Evolutionary conservation across 2,329 filamentous ascomycete genomes (phyloP).

Genomic region (Colletotrichum sp.): DNA sequence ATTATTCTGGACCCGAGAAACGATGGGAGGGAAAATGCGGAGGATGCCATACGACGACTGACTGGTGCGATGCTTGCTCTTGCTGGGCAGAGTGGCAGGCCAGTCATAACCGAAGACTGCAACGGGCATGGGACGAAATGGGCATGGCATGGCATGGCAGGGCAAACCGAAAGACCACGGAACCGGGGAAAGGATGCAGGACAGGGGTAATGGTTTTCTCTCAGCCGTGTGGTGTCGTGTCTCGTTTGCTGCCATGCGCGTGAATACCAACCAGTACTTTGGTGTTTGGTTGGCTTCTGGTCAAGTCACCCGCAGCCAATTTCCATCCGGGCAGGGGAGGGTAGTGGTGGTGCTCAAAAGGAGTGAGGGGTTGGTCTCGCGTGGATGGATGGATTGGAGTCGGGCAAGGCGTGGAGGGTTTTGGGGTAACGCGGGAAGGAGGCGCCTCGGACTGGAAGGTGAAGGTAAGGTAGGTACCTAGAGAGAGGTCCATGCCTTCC

Average conservation of each 20-base stretch:
- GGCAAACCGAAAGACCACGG: neutral
- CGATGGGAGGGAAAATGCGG: conserved; percentile 3
- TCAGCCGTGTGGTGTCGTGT: neutral
- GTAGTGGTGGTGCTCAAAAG: neutral
- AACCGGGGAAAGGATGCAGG: neutral
- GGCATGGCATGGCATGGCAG: conserved; percentile 15
- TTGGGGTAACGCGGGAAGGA: neutral
- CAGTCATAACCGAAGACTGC: conserved; percentile 9
- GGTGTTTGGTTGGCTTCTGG: neutral
- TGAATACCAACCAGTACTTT: neutral
- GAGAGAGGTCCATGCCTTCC: too few species aligned
- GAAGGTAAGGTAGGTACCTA: neutral
- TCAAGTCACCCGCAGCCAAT: neutral
- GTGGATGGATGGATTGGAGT: neutral
- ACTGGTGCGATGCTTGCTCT: neutral
- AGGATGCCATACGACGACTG: conserved; percentile 1
- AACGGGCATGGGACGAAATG: conserved; percentile 17
- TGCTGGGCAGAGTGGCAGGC: neutral
- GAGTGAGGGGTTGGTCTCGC: neutral
- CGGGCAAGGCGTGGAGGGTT: neutral
- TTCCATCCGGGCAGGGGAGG: neutral
- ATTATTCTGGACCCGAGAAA: conserved; percentile 14
- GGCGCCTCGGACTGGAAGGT: neutral
- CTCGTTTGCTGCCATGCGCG: neutral
- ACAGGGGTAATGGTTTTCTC: neutral